phyloP scores from a whole-genome alignment of 106 monocot species.

The Dendrobium catenatum region DNA sequence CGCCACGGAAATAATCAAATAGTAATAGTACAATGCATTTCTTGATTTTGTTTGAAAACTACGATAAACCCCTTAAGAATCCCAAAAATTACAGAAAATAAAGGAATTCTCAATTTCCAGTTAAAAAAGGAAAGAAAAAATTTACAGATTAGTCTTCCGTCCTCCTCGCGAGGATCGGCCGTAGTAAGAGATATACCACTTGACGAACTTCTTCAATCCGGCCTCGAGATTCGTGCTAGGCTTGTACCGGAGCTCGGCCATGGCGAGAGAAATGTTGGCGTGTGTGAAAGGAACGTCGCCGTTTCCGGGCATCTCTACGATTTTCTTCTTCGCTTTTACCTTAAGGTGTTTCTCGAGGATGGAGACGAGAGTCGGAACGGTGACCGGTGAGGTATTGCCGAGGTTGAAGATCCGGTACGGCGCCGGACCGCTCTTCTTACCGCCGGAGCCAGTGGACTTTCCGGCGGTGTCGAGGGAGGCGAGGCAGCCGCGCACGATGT shows the following conservation, averaged over 20 bases:
- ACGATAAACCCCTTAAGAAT: background rate
- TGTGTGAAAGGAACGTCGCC: conserved; percentile 28
- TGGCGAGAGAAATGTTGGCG: conserved; percentile 21
- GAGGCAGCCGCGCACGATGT: conserved; percentile 44
- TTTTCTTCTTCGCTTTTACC: conserved; percentile 23
- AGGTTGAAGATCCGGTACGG: conserved; percentile 25
- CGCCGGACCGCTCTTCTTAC: conserved; percentile 14
- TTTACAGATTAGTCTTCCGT: conserved; percentile 15
- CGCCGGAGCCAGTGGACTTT: conserved; percentile 10
- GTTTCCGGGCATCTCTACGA: conserved; percentile 23
- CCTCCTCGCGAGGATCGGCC: conserved; percentile 10
- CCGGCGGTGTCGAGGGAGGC: conserved; percentile 34
- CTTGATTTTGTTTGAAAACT: background rate
- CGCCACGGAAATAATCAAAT: background rate
- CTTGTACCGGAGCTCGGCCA: conserved; percentile 22
- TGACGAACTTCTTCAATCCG: conserved; percentile 25
- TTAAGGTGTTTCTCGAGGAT: conserved; percentile 22
- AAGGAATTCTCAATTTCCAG: background rate
- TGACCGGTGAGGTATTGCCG: conserved; percentile 28
- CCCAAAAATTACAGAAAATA: background rate
- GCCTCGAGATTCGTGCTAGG: conserved; percentile 20
- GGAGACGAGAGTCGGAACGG: conserved; percentile 20
- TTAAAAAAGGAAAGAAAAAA: background rate
- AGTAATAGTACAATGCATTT: background rate
- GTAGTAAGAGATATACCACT: conserved; percentile 27